Evolutionary conservation across 352 stramenopile species (phyloP), one percentile per base, ranked within the genome.

Genomic region (Phytophthora nicotianae): DNA sequence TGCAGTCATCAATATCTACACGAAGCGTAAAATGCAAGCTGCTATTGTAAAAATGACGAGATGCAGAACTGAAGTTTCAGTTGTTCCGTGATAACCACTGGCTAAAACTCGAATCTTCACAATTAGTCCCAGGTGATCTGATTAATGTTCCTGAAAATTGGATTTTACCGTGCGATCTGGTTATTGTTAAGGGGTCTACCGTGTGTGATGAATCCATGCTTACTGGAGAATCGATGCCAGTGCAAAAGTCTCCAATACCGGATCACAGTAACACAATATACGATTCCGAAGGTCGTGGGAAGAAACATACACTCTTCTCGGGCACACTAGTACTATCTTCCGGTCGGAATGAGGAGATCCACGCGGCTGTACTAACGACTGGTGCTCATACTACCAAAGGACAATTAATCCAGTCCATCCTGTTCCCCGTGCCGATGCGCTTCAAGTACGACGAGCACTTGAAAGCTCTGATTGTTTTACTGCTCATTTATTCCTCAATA

Each of bases 361-460:
- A 83, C 20, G 87, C 80, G 0, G 69, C 95, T 17, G 86, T 93
- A 8, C 67, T 78, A 17, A 70, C 74, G 7, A 95, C 87, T 23
- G 82, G 81, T 4, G 86, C 86, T 13, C 80, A 86, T 38, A 95
- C 86, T 2, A 77, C 72, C 0, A 88, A 87, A 24, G 87, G 89
- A n/a, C 62, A 94, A 66, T 53, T 96, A 20, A 72, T 96, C 24
- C 70, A 83, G 37, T 81, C 83, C 8, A 90, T 96, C 47, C 50
- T 96, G 23, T 94, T 84, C 33, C 89, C 86, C 2, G 51, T 88
- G 2, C 79, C 75, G 17, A 83, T 94, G 66, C 69, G 85, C 14
- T 96, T 96, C 73, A 93, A 96, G 56, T 96, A 93, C 62, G 85
- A 95, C 54, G 72, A 87, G 14, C 84, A 96, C 59, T 66, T 96